These are phyloP conservation scores for Russula abietina DNA, from an alignment of 768 basidiomycete genomes.

Conservation along the genomic window DNA sequence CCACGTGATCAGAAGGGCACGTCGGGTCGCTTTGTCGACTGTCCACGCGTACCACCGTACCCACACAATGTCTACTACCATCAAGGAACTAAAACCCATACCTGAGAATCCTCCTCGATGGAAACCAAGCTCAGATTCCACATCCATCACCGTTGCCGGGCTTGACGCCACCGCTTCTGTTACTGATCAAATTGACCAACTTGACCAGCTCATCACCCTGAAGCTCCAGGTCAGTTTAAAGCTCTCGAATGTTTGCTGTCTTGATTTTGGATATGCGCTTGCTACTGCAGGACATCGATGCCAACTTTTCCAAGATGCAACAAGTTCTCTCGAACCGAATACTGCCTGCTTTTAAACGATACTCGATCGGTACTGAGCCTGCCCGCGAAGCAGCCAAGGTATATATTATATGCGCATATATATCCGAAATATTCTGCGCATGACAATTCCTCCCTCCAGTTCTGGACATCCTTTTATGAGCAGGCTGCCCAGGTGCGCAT, in stretches of 20 bases:
- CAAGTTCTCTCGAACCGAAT: conserved; percentile 73
- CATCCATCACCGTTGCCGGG: conserved; percentile 62
- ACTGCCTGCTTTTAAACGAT: conserved; percentile 84
- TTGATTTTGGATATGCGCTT: background rate
- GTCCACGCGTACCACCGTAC: background rate
- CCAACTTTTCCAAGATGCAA: conserved; percentile 88
- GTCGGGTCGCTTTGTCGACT: background rate
- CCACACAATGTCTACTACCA: background rate
- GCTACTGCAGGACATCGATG: conserved; percentile 70
- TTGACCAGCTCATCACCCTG: conserved; percentile 91
- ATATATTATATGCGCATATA: background rate
- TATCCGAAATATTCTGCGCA: background rate
- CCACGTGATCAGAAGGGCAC: background rate
- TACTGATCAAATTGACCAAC: conserved; percentile 85
- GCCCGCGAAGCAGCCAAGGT: conserved; percentile 90
- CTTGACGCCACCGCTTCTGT: conserved; percentile 63
- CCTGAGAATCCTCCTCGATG: conserved; percentile 61
- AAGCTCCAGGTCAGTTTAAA: conserved; percentile 68
- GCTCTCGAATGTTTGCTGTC: background rate
- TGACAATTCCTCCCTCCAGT: conserved; percentile 41
- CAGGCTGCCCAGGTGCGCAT: conserved; percentile 85
- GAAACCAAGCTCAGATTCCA: conserved; percentile 58
- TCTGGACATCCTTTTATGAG: conserved; percentile 97
- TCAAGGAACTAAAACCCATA: conserved; percentile 36
- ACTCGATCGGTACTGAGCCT: conserved; percentile 80